These are phyloP conservation scores for Fusarium illudens DNA, from an alignment of 2,329 filamentous ascomycete genomes.

Conservation along the genomic window DNA sequence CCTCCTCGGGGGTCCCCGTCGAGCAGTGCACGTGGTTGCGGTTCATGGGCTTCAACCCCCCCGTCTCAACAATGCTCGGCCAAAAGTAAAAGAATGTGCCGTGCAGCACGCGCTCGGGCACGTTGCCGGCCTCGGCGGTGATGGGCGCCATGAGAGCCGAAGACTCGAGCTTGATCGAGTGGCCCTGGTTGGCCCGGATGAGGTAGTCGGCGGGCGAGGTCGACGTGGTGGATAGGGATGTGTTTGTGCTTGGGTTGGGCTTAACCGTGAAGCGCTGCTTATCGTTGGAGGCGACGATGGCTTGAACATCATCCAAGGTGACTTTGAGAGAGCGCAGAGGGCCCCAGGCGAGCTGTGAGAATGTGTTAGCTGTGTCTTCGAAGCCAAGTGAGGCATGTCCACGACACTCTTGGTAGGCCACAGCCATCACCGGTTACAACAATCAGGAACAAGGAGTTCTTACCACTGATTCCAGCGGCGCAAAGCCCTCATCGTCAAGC, in stretches of 20 bases:
- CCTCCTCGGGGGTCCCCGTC: slow-evolving; percentile 69
- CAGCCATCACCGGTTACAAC: too few species aligned
- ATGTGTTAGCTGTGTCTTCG: slow-evolving; percentile 6
- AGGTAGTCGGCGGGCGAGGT: slow-evolving; percentile 73
- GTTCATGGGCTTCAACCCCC: slow-evolving; percentile 82
- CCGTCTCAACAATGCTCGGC: slow-evolving; percentile 75
- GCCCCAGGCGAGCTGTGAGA: slow-evolving; percentile 59
- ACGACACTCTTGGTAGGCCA: not conserved
- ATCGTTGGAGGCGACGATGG: slow-evolving; percentile 76
- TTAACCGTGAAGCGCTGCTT: slow-evolving; percentile 92
- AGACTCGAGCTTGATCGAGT: slow-evolving; percentile 81
- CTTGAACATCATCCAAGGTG: slow-evolving; percentile 77
- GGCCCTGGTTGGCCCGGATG: slow-evolving; percentile 95
- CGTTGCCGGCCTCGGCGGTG: slow-evolving; percentile 62
- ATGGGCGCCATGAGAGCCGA: slow-evolving; percentile 75
- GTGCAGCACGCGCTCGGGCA: slow-evolving; percentile 79
- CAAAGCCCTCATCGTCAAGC: slow-evolving; percentile 68
- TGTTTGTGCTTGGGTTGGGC: slow-evolving; percentile 52
- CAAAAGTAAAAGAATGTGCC: slow-evolving; percentile 89
- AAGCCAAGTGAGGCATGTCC: not conserved
- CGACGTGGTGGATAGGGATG: slow-evolving; percentile 35
- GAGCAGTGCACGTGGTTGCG: slow-evolving; percentile 93
- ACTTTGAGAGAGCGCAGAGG: slow-evolving; percentile 73
- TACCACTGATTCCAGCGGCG: slow-evolving; percentile 65
- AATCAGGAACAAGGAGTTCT: slow-evolving; percentile 46